Percentiles rank a stretch among this genome's conserved stretches.
These are phyloP conservation scores for Phytophthora gonapodyides DNA, from an alignment of 352 stramenopile genomes.

Conservation along the genomic window DNA sequence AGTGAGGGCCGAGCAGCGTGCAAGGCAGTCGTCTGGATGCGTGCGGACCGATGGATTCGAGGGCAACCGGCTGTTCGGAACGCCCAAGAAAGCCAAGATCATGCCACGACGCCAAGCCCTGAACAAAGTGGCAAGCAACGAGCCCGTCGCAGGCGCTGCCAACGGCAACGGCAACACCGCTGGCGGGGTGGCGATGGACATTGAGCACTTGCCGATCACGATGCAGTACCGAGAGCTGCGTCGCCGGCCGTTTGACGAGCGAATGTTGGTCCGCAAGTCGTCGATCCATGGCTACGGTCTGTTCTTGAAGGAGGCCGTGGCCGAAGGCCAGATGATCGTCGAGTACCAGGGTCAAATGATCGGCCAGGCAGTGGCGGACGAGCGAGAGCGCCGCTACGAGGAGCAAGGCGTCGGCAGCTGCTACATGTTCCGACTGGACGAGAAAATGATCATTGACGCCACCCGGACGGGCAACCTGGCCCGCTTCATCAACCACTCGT, in stretches of 20 bases:
- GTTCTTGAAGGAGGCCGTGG: slow-evolving; percentile 93
- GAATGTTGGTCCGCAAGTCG: slow-evolving; percentile 91
- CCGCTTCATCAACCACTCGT: slow-evolving; percentile 98
- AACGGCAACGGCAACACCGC: slow-evolving; percentile 12
- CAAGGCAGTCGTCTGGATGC: slow-evolving; percentile 82
- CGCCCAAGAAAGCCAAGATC: slow-evolving; percentile 39
- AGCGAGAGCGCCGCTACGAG: slow-evolving; percentile 94
- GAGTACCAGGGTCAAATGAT: slow-evolving; percentile 97
- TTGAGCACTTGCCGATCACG: slow-evolving; percentile 81
- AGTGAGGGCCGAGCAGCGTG: slow-evolving; percentile 80
- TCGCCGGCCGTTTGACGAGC: slow-evolving; percentile 87
- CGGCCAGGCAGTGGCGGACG: slow-evolving; percentile 90
- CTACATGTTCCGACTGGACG: slow-evolving; percentile 98
- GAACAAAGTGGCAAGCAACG: slow-evolving; percentile 44
- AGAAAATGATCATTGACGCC: slow-evolving; percentile 95
- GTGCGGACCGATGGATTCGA: slow-evolving; percentile 88
- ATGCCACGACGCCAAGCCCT: slow-evolving; percentile 39
- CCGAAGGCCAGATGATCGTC: slow-evolving; percentile 95
- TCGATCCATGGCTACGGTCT: slow-evolving; percentile 97
- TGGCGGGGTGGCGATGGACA: slow-evolving; percentile 67
- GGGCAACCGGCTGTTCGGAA: slow-evolving; percentile 54
- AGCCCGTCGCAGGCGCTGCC: slow-evolving; percentile 25
- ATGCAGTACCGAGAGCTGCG: slow-evolving; percentile 95
- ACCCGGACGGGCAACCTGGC: slow-evolving; percentile 93
- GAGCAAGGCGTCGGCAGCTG: slow-evolving; percentile 93